Evolutionary conservation across 257 asterid genomes (phyloP), one percentile per base, ranked within the genome.

Genomic region (Ocimum tenuiflorum): DNA sequence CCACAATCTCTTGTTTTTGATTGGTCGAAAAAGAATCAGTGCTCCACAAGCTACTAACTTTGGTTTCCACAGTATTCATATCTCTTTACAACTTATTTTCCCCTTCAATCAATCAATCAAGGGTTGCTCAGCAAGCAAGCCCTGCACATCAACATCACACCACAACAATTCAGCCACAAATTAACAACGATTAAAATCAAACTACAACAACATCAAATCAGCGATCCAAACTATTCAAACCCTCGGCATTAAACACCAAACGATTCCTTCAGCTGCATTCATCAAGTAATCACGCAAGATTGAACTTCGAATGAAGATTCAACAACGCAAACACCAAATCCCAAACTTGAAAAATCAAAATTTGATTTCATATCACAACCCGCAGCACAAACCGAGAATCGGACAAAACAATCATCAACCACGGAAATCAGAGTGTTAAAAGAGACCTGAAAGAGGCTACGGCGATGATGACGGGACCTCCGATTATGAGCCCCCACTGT

Each of bases 41-140:
- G 7, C 24, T 24, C 29, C 35, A 60, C 17, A 41, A 70, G 38
- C 8, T 20, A 62, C 36, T 48, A n/a, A 10, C 42, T 52, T 73
- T 74, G 58, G 65, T 78, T 54, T 78, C 75, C 42, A 55, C 14
- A 7, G 13, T 57, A 18, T 33, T 60, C 79, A 73, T 77, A 0
- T 35, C 53, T 41, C 48, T 57, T 76, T 67, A 6, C 73, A 68
- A 56, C 31, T 70, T 59, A 58, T 66, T 73, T 80, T 78, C 47
- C 22, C 52, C 23, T 82, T 82, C n/a, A n/a, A n/a, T 3, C 23
- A 17, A n/a, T 72, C 81, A 27, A 79, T 85, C 55, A 75, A 36
- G 42, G 13, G 88, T 78, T 31, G 81, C 72, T 80, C 87, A 13
- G 69, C 65, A 2, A 79, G 76, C 87, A 82, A 76, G 11, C 85